Evolutionary conservation across 208 protist species (phyloP).

Genomic region (Phytomonas francai): DNA sequence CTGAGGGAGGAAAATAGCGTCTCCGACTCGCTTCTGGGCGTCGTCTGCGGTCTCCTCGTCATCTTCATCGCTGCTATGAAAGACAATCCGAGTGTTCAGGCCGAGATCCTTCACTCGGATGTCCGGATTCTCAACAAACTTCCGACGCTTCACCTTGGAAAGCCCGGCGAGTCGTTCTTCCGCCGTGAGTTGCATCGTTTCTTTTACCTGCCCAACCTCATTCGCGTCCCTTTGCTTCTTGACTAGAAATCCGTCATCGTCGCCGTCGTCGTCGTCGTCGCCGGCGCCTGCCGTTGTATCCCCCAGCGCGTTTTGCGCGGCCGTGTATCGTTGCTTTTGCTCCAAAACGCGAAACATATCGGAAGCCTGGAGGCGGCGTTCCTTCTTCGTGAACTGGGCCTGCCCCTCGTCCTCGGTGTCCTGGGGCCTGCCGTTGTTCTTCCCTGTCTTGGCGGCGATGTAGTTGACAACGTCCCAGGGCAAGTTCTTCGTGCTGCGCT

Average conservation of each 20-base stretch:
- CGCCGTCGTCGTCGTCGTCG: slow-evolving; percentile 6
- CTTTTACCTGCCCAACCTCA: slow-evolving; percentile 2
- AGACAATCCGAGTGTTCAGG: slow-evolving; percentile 60
- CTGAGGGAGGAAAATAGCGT: neutral
- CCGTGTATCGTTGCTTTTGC: slow-evolving; percentile 67
- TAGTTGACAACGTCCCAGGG: slow-evolving; percentile 88
- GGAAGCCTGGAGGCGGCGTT: slow-evolving; percentile 75
- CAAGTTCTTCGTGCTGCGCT: slow-evolving; percentile 83
- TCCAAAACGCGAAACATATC: slow-evolving; percentile 82
- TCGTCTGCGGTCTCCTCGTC: slow-evolving; percentile 24
- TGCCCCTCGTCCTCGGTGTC: neutral
- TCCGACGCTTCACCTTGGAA: slow-evolving; percentile 78
- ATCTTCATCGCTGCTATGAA: slow-evolving; percentile 53
- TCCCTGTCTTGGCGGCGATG: slow-evolving; percentile 23
- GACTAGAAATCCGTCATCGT: slow-evolving; percentile 2
- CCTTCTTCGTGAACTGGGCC: slow-evolving; percentile 50
- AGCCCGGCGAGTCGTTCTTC: slow-evolving; percentile 83
- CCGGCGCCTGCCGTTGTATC: slow-evolving; percentile 2
- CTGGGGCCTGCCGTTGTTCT: neutral
- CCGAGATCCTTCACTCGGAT: slow-evolving; percentile 73
- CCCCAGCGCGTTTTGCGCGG: slow-evolving; percentile 18
- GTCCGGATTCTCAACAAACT: slow-evolving; percentile 72
- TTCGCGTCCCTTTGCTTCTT: slow-evolving; percentile 2
- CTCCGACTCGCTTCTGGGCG: neutral
- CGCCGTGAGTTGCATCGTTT: slow-evolving; percentile 22